A percentile compares a stretch with the other conserved stretches of the same genome.
phyloP scores from a whole-genome alignment of 1,139 yeast genomes.

The Pichia norvegensis region DNA sequence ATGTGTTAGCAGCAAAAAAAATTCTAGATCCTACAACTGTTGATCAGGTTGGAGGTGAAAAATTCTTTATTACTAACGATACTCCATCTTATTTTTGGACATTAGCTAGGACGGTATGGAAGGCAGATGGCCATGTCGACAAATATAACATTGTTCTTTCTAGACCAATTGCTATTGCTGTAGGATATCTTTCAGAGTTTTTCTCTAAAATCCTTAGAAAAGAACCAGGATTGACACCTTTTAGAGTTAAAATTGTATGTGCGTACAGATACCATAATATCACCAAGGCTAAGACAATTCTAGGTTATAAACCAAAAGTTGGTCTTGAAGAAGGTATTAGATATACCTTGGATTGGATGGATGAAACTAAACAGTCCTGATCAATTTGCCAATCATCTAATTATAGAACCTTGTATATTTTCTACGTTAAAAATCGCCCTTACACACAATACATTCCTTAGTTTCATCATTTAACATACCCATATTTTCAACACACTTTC shows the following conservation, averaged over 20 bases:
- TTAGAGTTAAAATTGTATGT: constrained; percentile 86
- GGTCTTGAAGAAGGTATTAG: constrained; percentile 75
- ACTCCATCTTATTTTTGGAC: constrained; percentile 97
- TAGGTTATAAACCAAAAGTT: constrained; percentile 79
- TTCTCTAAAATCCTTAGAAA: constrained; percentile 63
- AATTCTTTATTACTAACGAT: constrained; percentile 88
- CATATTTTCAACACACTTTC: constrained; percentile 44
- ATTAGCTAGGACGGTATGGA: constrained; percentile 93
- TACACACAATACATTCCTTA: constrained; percentile 27
- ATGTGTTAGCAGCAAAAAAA: constrained; percentile 81
- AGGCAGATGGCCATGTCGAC: constrained; percentile 84
- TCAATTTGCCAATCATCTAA: neutral
- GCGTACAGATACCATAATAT: constrained; percentile 95
- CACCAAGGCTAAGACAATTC: constrained; percentile 66
- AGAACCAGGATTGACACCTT: constrained; percentile 94
- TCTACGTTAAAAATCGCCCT: constrained; percentile 1
- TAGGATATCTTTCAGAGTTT: constrained; percentile 74
- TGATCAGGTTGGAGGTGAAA: constrained; percentile 63
- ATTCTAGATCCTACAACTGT: constrained; percentile 41
- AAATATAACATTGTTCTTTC: constrained; percentile 59
- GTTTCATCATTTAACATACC: constrained; percentile 28
- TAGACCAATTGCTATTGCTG: constrained; percentile 64
- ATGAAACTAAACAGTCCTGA: constrained; percentile 40
- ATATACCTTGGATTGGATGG: constrained; percentile 81
- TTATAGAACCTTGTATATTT: neutral